Evolutionary conservation across 345 rosid species (phyloP).

Genomic region (Populus tremula): DNA sequence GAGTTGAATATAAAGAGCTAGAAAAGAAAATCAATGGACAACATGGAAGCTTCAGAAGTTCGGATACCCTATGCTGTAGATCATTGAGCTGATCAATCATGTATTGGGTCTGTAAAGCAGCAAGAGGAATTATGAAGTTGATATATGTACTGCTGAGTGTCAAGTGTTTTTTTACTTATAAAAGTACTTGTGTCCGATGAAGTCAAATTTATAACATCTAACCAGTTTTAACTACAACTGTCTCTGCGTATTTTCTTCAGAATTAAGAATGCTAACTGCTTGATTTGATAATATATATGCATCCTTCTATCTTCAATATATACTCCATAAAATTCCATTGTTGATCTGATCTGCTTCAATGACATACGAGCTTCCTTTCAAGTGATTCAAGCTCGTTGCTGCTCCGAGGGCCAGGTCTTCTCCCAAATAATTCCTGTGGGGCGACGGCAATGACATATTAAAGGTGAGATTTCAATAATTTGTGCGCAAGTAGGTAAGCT

Average conservation of each 20-base stretch:
- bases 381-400: slow-evolving; percentile 87
- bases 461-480: neutral
- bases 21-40: neutral
- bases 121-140: neutral
- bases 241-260: neutral
- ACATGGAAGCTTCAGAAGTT: neutral
- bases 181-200: neutral
- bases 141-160: neutral
- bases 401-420: slow-evolving; percentile 82
- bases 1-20: neutral
- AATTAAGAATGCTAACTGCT: neutral
- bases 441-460: neutral
- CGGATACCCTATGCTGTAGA: slow-evolving; percentile 72
- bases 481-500: neutral
- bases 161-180: neutral
- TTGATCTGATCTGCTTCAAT: slow-evolving; percentile 81
- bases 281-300: neutral
- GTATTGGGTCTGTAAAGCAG: slow-evolving; percentile 59
- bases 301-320: neutral
- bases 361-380: slow-evolving; percentile 90
- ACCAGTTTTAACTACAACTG: neutral
- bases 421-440: slow-evolving; percentile 69
- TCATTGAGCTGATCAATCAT: slow-evolving; percentile 95
- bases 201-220: neutral
- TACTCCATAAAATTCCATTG: slow-evolving; percentile 44